Conservation (phyloP, 148 eudicot species). For the Camellia sinensis region DNA sequence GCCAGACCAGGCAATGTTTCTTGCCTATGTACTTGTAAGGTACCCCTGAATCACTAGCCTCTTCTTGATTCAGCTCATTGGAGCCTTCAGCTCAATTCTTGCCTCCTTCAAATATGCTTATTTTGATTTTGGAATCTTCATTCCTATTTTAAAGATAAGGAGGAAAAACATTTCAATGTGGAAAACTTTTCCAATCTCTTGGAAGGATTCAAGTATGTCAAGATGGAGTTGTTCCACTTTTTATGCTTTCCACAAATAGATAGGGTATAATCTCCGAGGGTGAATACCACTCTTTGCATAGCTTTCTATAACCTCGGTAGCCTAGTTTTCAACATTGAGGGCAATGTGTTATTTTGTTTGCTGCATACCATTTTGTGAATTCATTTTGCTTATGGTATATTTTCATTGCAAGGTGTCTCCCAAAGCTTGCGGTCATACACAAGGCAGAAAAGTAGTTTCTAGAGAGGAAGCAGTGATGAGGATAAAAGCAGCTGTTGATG, state of each 20-base stretch:
- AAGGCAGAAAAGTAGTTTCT: conserved; percentile 85
- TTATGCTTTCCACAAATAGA: not conserved
- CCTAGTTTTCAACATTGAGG: no score
- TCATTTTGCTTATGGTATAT: conserved; percentile 22
- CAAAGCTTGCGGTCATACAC: conserved; percentile 97
- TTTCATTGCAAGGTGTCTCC: conserved; percentile 71
- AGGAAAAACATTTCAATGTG: no score
- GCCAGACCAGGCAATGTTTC: not conserved
- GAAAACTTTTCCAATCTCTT: no score
- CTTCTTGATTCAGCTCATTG: no score
- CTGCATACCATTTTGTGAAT: conserved; percentile 3
- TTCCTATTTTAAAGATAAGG: no score
- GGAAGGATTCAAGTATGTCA: not conserved
- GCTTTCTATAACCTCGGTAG: not conserved
- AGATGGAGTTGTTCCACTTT: not conserved
- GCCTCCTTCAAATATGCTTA: no score
- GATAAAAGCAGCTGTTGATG: conserved; percentile 95
- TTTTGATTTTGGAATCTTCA: no score
- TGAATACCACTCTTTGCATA: not conserved
- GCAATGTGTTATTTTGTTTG: not conserved
- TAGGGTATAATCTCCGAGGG: not conserved
- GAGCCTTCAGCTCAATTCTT: no score
- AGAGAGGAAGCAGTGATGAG: conserved; percentile 90
- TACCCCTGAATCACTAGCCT: no score
- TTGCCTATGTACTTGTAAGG: no score